Conservation (phyloP, 805 yeast species). For the Candida insectalens region DNA sequence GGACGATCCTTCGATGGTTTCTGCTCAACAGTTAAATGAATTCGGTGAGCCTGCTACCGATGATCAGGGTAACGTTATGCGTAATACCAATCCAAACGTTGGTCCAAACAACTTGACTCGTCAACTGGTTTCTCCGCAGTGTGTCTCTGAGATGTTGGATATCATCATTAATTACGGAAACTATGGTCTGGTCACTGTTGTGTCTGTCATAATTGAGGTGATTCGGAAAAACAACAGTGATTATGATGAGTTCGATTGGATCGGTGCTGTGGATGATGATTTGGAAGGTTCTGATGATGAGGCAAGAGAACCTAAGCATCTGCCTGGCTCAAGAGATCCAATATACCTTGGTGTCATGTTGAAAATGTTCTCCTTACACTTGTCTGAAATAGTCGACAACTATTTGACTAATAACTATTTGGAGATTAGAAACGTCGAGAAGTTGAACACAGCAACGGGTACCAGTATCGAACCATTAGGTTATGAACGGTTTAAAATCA, state of each 20-base stretch:
- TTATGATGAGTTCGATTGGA: constrained; percentile 53
- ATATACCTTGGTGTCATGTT: constrained; percentile 84
- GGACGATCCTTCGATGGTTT: constrained; percentile 13
- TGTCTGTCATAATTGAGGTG: constrained; percentile 85
- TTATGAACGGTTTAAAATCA: constrained; percentile 78
- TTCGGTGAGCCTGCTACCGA: constrained; percentile 68
- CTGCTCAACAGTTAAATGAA: constrained; percentile 14
- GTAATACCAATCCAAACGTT: constrained; percentile 65
- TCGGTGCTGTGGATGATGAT: constrained; percentile 15
- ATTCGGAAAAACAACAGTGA: constrained; percentile 93
- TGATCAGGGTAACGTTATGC: constrained; percentile 14
- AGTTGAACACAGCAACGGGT: constrained; percentile 45
- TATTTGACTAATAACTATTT: constrained; percentile 23
- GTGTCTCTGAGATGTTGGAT: constrained; percentile 57
- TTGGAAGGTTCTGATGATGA: constrained; percentile 4
- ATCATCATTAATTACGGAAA: constrained; percentile 74
- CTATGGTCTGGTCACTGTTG: constrained; percentile 80
- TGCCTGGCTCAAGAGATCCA: constrained; percentile 87
- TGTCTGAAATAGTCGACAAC: constrained; percentile 21
- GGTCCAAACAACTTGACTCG: constrained; percentile 95
- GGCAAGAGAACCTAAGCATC: constrained; percentile 25
- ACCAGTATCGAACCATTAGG: constrained; percentile 62
- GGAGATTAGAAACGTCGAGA: constrained; percentile 4
- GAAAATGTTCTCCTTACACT: constrained; percentile 50
- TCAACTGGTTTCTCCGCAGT: constrained; percentile 67